These are phyloP conservation scores for Botryosphaeria agaves DNA, from an alignment of 2,329 filamentous ascomycete genomes.

Conservation along the genomic window DNA sequence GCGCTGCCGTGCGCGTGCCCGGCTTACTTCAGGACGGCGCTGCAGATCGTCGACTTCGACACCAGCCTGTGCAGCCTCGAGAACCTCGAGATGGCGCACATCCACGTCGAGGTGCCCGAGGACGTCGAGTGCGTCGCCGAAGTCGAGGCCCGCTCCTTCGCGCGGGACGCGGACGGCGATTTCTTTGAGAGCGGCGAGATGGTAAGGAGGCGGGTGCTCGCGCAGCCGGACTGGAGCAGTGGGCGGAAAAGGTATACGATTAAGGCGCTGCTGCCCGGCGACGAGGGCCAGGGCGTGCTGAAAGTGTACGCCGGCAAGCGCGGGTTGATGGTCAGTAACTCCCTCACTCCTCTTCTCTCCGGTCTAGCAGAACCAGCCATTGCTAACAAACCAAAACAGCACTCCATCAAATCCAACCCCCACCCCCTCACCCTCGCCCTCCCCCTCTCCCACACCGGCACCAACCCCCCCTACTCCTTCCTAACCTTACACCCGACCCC, in stretches of 20 bases:
- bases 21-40: constrained; percentile 65
- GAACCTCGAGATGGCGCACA: constrained; percentile 80
- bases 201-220: constrained; percentile 68
- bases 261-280: constrained; percentile 79
- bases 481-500: constrained; percentile 85
- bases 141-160: constrained; percentile 69
- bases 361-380: constrained; percentile 1
- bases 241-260: constrained; percentile 83
- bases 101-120: constrained; percentile 71
- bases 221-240: constrained; percentile 80
- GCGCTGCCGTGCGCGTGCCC: constrained; percentile 76
- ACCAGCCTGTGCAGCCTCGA: constrained; percentile 75
- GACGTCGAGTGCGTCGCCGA: constrained; percentile 89
- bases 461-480: constrained; percentile 91
- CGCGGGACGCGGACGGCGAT: constrained; percentile 75
- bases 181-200: constrained; percentile 82
- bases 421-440: constrained; percentile 78
- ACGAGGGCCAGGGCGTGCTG: constrained; percentile 73
- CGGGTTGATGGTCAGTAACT: constrained; percentile 61
- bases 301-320: constrained; percentile 90
- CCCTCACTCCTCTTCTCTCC: not conserved
- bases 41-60: constrained; percentile 79
- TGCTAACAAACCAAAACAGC: constrained; percentile 23
- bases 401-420: constrained; percentile 90
- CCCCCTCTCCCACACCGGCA: constrained; percentile 78